Base-by-base conservation (phyloP, 2,329 filamentous ascomycete genomes). In the Fusarium gaditjirri region DNA sequence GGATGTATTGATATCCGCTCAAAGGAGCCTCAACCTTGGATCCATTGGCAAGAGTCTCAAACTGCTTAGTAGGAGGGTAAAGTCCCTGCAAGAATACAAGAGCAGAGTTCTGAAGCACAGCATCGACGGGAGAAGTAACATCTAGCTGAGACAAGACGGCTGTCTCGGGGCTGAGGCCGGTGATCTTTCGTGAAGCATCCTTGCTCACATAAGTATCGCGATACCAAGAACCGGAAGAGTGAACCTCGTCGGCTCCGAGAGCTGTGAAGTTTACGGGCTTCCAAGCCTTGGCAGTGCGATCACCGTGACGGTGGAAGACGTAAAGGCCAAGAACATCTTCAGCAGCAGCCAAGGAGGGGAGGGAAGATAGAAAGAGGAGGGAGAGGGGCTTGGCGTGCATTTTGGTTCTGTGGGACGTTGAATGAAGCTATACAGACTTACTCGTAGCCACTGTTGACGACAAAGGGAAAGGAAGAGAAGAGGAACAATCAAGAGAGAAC, bases 281-380 rank as follows among this genome's bases (percentile, higher is more conserved):
- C 70, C 89, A 90, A 23, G 89, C 86, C 84, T 97, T 97, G 71
- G 93, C 84, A 2, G 94, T 95, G 61, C 95, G 90, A 81, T 98
- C 95, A 64, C 95, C 95, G 83, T 98, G 95, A 49, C 95, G 92
- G 75, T 94, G 90, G 85, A 97, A 97, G 82, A 97, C 90, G 81
- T 95, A 96, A 49, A 92, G 90, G 57, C 94, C 94, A 21, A 97
- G 86, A 33, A 96, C 86, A 2, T 91, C 93, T 84, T 97, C 93
- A 25, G 83, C 83, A 69, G 75, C 49, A 80, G 77, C 50, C 65
- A 83, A 68, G 53, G 84, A 74, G 58, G 82, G 78, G 53, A 84
- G 76, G 44, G 84, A 80, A 68, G 84, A 71, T 44, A 75, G 66
- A 36, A 84, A 70, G 44, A 75, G 65, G 47, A 76, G 73, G 64